Conservation (phyloP, 192 early-diverging fungal genomes). For the Coemansia sp. region DNA sequence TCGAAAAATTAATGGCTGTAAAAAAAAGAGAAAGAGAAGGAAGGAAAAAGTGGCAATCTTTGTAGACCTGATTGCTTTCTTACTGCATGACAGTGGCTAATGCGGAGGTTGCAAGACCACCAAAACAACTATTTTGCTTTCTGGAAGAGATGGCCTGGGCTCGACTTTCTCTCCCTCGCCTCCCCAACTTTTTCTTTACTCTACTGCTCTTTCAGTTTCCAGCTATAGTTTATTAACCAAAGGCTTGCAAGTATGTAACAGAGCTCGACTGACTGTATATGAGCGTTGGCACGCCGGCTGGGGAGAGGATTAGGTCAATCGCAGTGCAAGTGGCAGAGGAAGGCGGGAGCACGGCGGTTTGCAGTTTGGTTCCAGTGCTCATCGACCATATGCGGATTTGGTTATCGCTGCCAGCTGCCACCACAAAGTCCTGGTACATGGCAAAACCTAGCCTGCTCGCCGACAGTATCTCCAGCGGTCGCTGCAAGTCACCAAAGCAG, state of each 20-base stretch:
- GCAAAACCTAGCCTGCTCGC: constrained; percentile 28
- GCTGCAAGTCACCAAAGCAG: background rate
- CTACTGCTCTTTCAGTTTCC: background rate
- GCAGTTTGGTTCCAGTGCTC: constrained; percentile 16
- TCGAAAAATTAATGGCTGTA: background rate
- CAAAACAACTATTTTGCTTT: background rate
- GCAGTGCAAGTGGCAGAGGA: constrained; percentile 17
- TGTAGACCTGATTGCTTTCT: background rate
- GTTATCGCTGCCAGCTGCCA: constrained; percentile 29
- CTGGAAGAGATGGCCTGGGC: background rate
- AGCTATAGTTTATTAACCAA: background rate
- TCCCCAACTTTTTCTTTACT: background rate
- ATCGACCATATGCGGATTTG: constrained; percentile 33
- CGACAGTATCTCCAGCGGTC: background rate
- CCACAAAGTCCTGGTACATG: constrained; percentile 17
- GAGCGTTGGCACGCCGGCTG: constrained; percentile 3
- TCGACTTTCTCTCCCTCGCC: background rate
- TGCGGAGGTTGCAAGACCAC: background rate
- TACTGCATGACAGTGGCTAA: background rate
- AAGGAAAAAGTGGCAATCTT: background rate
- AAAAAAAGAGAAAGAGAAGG: background rate
- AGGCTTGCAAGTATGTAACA: background rate
- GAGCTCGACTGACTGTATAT: constrained; percentile 3
- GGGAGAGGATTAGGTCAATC: constrained; percentile 12
- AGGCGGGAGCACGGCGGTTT: constrained; percentile 5